These are phyloP conservation scores for Papilionanthe hybrid DNA, from an alignment of 116 monocot genomes.

Conservation along the genomic window DNA sequence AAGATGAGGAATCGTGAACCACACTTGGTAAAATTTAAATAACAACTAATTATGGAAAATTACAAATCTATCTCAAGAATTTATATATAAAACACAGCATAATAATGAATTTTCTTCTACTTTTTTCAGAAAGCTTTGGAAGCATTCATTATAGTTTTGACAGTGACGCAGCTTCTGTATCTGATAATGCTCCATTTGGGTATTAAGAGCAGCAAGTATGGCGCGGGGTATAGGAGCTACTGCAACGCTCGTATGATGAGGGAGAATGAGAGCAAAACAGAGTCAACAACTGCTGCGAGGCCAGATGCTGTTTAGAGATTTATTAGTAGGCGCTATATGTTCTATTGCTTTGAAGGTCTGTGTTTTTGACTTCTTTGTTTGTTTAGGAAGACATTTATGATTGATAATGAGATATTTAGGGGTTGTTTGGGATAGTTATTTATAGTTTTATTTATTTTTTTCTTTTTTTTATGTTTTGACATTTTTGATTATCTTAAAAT, in stretches of 20 bases:
- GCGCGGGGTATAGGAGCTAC: slow-evolving; percentile 20
- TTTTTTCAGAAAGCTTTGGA: slow-evolving; percentile 31
- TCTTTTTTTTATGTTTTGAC: too few relatives aligned
- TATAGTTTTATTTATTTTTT: too few relatives aligned
- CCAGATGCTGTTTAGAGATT: slow-evolving; percentile 5
- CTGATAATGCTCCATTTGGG: slow-evolving; percentile 37
- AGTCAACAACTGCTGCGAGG: not conserved
- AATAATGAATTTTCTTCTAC: not conserved
- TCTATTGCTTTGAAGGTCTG: too few relatives aligned
- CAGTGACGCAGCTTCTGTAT: slow-evolving; percentile 37
- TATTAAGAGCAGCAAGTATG: slow-evolving; percentile 22
- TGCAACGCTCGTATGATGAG: slow-evolving; percentile 16
- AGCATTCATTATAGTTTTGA: slow-evolving; percentile 41
- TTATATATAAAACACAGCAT: not conserved
- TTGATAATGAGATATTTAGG: too few relatives aligned
- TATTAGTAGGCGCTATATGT: not conserved
- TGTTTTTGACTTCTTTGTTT: too few relatives aligned
- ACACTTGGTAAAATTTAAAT: slow-evolving; percentile 14
- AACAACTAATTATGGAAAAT: not conserved
- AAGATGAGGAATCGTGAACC: slow-evolving; percentile 29
- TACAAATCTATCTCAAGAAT: not conserved
- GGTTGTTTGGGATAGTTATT: too few relatives aligned
- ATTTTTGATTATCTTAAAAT: too few relatives aligned
- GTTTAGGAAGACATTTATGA: too few relatives aligned
- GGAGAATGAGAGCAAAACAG: not conserved